A percentile compares a stretch with the other conserved stretches of the same genome.
These are phyloP conservation scores for Durusdinium trenchii DNA, from an alignment of 73 alveolate species.

Conservation along the genomic window DNA sequence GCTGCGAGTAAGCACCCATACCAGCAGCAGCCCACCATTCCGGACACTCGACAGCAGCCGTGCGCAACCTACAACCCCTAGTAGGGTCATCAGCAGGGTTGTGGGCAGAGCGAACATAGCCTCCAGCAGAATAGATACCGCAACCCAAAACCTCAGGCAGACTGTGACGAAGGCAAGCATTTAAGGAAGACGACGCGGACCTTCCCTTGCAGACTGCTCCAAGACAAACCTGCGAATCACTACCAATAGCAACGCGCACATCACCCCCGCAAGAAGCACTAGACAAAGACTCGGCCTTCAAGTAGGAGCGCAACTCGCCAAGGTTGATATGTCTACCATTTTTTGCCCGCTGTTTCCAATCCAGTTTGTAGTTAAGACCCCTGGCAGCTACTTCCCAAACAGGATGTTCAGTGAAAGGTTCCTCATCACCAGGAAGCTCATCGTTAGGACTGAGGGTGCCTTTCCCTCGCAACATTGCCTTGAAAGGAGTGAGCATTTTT, in stretches of 20 bases:
- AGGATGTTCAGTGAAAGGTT: neutral
- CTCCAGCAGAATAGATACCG: neutral
- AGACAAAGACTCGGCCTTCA: neutral
- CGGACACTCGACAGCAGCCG: neutral
- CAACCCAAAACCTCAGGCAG: neutral
- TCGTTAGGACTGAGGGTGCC: neutral
- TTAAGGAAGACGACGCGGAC: neutral
- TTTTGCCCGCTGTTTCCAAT: neutral
- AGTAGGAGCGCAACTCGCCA: neutral
- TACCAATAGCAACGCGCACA: neutral
- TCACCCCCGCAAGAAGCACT: neutral
- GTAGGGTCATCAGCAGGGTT: slow-evolving; percentile 24
- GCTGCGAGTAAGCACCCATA: neutral
- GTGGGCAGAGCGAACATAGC: neutral
- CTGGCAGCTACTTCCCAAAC: neutral
- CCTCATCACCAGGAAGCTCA: slow-evolving; percentile 5
- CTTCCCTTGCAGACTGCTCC: slow-evolving; percentile 8
- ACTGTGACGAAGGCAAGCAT: neutral
- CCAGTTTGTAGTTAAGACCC: neutral
- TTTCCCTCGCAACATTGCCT: neutral
- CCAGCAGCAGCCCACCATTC: neutral
- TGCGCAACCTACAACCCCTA: neutral
- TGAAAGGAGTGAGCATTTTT: neutral
- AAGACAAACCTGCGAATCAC: neutral
- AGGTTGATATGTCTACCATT: neutral